Evolutionary conservation across 352 stramenopile genomes (phyloP), one percentile per base, ranked within the genome.

Genomic region (Globisporangium nodosum): DNA sequence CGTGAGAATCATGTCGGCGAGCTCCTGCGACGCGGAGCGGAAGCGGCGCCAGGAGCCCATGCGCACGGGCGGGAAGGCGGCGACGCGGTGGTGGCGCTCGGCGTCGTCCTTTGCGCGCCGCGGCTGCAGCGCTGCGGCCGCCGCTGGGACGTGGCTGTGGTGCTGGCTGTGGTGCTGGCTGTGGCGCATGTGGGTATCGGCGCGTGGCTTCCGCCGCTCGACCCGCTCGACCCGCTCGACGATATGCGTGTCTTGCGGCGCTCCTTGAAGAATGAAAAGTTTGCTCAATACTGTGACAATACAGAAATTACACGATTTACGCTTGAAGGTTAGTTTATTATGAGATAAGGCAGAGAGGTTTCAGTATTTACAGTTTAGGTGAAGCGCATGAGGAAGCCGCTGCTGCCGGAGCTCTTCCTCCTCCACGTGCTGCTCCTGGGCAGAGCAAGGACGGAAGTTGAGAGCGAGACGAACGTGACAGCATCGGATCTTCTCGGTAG

Each of bases 31-130:
- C 42, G 78, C 60, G 13, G 82, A 87, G 45, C 67, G 80, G 48
- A 74, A 70, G 48, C 80, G 76, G 37, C 78, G 74, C 80, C 78
- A 92, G 49, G 73, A 90, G 42, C 78, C 77, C 37, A 87, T 61
- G 33, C 73, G 80, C 62, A 92, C 67, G 27, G 78, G 73, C 52
- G 76, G 73, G 60, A 85, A 89, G 40, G 70, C 68, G 21, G 49
- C 71, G 31, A 75, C 53, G 45, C 66, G 74, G 53, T 78, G 68
- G 56, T 72, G 67, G 55, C 61, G 65, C 64, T 76, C 55, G 40
- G 21, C 35, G 35, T 66, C 61, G 11, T 65, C 60, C 42, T 65
- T 60, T 21, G 47, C 11, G 27, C 52, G 54, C 42, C 35, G 52
- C 53, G 37, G 13, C 9, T 20, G 16, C 15, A 52, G 53, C 42